Conservation (phyloP, 2,329 filamentous ascomycete species). For the Cladophialophora psammophila region DNA sequence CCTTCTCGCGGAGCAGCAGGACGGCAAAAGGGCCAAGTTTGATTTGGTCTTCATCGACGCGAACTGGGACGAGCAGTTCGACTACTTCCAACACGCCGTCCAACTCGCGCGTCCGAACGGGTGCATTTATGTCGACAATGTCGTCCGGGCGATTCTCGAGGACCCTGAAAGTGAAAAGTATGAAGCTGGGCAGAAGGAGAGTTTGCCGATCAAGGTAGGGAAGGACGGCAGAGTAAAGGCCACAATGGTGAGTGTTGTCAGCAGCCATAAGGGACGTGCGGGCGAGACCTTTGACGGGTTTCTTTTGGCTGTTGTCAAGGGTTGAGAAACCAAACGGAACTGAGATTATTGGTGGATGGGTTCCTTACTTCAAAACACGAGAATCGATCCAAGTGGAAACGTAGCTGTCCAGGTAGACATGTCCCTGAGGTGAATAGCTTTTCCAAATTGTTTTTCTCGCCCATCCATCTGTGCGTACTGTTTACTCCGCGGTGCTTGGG, state of each 20-base stretch:
- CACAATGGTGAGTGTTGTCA: slow-evolving; percentile 55
- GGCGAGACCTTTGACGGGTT: slow-evolving; percentile 59
- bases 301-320: slow-evolving; percentile 50
- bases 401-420: not conserved
- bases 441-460: not conserved
- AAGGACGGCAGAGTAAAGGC: slow-evolving; percentile 52
- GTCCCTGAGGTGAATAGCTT: not conserved
- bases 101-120: slow-evolving; percentile 51
- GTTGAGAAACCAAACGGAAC: not conserved
- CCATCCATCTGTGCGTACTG: not conserved
- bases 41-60: slow-evolving; percentile 64
- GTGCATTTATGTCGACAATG: slow-evolving; percentile 58
- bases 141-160: slow-evolving; percentile 49
- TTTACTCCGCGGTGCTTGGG: no score
- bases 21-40: slow-evolving; percentile 45
- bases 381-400: not conserved
- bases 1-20: slow-evolving; percentile 49
- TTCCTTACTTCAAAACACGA: not conserved
- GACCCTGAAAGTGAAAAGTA: slow-evolving; percentile 31
- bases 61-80: slow-evolving; percentile 58
- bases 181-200: slow-evolving; percentile 7
- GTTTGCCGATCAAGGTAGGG: slow-evolving; percentile 51
- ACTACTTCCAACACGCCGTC: slow-evolving; percentile 58
- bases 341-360: not conserved
- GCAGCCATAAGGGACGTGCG: slow-evolving; percentile 36